These are phyloP conservation scores for Moelleriella libera DNA, from an alignment of 2,329 filamentous ascomycete genomes.

Conservation along the genomic window DNA sequence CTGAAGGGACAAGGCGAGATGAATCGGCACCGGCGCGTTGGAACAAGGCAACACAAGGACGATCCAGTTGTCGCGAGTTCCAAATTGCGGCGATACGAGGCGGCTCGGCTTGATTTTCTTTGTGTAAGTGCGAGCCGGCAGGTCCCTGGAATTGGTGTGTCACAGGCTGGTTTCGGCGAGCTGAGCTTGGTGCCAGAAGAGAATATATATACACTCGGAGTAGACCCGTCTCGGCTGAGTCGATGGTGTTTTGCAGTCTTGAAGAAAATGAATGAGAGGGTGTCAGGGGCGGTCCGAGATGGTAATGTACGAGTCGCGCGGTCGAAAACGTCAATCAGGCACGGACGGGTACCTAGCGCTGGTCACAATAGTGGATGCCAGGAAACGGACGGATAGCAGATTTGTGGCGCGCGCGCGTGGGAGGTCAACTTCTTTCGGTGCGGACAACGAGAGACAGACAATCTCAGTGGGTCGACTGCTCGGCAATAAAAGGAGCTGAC, in stretches of 20 bases:
- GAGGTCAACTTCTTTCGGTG: not conserved
- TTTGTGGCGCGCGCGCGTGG: not conserved
- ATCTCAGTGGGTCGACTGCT: not conserved
- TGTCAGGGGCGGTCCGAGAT: not conserved
- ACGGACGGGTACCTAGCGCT: constrained; percentile 10
- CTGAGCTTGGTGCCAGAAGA: not conserved
- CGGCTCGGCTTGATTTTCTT: not conserved
- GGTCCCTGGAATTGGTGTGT: not conserved
- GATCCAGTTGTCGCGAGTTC: constrained; percentile 13
- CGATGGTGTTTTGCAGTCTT: not conserved
- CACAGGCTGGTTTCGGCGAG: not conserved
- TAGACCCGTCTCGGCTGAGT: not conserved
- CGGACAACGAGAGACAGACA: constrained; percentile 2
- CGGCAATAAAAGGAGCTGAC: not conserved
- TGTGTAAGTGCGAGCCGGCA: constrained; percentile 1
- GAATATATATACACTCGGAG: not conserved
- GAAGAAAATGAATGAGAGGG: not conserved
- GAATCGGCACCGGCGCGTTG: constrained; percentile 19
- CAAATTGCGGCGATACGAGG: constrained; percentile 2
- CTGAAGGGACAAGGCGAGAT: constrained; percentile 15
- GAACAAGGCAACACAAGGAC: constrained; percentile 16
- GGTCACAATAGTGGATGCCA: constrained; percentile 5
- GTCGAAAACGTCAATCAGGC: constrained; percentile 1
- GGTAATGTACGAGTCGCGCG: constrained; percentile 2
- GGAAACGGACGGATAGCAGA: not conserved